Evolutionary conservation across 768 basidiomycete genomes (phyloP), one percentile per base, ranked within the genome.

Genomic region (Tulasnella sp.): DNA sequence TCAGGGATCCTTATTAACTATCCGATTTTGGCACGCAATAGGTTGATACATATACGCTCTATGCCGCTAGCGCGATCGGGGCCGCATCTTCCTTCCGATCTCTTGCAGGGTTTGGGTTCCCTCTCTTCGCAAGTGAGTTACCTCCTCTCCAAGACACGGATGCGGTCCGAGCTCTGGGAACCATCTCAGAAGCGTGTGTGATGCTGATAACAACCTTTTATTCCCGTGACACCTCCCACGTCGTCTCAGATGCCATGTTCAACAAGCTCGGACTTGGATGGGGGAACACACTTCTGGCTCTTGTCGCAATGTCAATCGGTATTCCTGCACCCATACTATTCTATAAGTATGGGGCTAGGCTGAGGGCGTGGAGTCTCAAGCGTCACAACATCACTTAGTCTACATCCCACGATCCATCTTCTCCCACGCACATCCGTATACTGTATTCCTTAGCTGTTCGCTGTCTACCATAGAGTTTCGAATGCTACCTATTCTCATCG

Each of bases 61-160:
- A 66, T 51, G 68, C 71, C 4, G 72, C 72, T 0, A 68, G 67
- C 5, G 83, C 85, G 2, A 70, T 89, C 9, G 85, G 85, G 0
- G 84, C 85, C 0, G 79, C 80, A 19, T 72, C 82, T 0, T 83
- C 70, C 67, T 67, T 87, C 13, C 80, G 87, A 24, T 80, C 83
- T 0, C 56, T 86, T 0, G 79, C 80, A 1, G 87, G 87, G 0
- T 88, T 86, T 55, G 81, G 77, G 1, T 88, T 90, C 67, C 88
- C 87, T 1, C 71, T 89, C n/a, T 89, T 89, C 64, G 84, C 82
- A 2, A 81, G 83, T 19, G 73, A 77, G 38, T 84, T 88, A 80
- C 66, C 60, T 49, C 64, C 61, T 58, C 52, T 64, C 44, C 54
- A 27, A 23, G 62, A 34, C n/a, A 4, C 21, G 34, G 30, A 43